These are phyloP conservation scores for Allantophomopsis cytisporea DNA, from an alignment of 2,329 filamentous ascomycete species.

Conservation along the genomic window DNA sequence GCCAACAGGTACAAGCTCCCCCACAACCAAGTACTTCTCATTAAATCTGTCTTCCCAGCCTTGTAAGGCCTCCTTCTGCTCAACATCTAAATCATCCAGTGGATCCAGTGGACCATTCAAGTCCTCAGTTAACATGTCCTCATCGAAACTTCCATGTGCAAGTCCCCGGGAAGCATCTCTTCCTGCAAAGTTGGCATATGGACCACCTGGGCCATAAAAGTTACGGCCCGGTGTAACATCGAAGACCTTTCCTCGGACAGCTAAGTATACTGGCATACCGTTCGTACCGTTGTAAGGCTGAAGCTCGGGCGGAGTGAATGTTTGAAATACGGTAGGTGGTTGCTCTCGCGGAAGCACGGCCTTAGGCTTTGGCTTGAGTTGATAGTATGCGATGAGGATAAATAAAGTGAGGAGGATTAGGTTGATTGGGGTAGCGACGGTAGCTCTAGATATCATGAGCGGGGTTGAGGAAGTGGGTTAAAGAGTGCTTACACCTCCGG, in stretches of 20 bases:
- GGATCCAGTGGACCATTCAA: conserved; percentile 71
- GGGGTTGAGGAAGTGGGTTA: neutral
- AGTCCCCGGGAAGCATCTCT: conserved; percentile 41
- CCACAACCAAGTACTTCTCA: conserved; percentile 75
- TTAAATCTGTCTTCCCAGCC: conserved; percentile 91
- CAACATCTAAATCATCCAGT: conserved; percentile 54
- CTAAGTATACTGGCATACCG: conserved; percentile 67
- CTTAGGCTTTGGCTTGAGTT: conserved; percentile 34
- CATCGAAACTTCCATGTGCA: conserved; percentile 84
- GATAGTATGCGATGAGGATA: conserved; percentile 42
- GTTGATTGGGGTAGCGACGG: conserved; percentile 48
- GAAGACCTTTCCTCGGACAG: conserved; percentile 71
- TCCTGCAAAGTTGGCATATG: conserved; percentile 29
- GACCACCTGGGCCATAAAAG: conserved; percentile 85
- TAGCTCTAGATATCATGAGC: conserved; percentile 7
- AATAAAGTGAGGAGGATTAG: conserved; percentile 40
- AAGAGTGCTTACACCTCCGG: conserved; percentile 17
- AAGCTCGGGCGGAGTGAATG: conserved; percentile 68
- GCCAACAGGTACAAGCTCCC: conserved; percentile 58
- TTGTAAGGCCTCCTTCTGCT: conserved; percentile 70
- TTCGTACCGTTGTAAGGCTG: conserved; percentile 71
- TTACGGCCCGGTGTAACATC: conserved; percentile 82
- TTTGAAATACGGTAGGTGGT: conserved; percentile 53
- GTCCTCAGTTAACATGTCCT: conserved; percentile 89
- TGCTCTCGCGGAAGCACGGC: conserved; percentile 21